Conservation (phyloP, 768 basidiomycete genomes). For the Amanita molliuscula region DNA sequence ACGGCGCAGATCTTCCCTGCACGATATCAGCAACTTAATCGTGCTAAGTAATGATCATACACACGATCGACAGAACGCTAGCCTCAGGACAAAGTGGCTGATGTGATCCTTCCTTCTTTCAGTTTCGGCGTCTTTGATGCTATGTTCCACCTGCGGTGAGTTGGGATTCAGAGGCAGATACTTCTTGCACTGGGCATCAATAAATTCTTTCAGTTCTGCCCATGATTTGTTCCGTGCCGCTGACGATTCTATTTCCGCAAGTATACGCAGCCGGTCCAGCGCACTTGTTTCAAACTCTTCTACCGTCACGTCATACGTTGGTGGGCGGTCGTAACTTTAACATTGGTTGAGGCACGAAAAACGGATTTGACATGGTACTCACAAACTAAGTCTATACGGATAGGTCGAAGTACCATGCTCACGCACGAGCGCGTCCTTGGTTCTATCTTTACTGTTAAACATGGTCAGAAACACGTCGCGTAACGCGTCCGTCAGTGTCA, state of each 20-base stretch:
- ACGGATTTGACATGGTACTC: constrained; percentile 13
- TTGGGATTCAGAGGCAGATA: constrained; percentile 64
- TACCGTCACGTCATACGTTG: constrained; percentile 79
- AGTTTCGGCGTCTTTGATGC: constrained; percentile 15
- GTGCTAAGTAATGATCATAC: background rate
- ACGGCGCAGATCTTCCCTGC: constrained; percentile 33
- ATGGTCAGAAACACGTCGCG: constrained; percentile 13
- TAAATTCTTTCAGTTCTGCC: constrained; percentile 65
- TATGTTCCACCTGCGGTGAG: constrained; percentile 33
- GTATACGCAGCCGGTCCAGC: constrained; percentile 74
- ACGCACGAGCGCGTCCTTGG: constrained; percentile 14
- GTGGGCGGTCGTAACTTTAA: constrained; percentile 76
- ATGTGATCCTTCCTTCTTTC: constrained; percentile 80
- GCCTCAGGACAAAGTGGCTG: constrained; percentile 85
- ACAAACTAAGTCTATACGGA: constrained; percentile 77
- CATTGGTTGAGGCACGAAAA: background rate
- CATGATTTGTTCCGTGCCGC: constrained; percentile 73
- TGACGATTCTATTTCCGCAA: constrained; percentile 88
- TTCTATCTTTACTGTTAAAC: constrained; percentile 25
- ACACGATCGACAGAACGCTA: constrained; percentile 76
- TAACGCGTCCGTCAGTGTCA: constrained; percentile 2
- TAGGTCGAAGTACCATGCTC: constrained; percentile 34
- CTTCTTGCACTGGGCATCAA: constrained; percentile 53
- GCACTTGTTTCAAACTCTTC: constrained; percentile 95
- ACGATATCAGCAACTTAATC: constrained; percentile 1